These are phyloP conservation scores for Vitis labrusca DNA, from an alignment of 164 flowering plant genomes.

Conservation along the genomic window DNA sequence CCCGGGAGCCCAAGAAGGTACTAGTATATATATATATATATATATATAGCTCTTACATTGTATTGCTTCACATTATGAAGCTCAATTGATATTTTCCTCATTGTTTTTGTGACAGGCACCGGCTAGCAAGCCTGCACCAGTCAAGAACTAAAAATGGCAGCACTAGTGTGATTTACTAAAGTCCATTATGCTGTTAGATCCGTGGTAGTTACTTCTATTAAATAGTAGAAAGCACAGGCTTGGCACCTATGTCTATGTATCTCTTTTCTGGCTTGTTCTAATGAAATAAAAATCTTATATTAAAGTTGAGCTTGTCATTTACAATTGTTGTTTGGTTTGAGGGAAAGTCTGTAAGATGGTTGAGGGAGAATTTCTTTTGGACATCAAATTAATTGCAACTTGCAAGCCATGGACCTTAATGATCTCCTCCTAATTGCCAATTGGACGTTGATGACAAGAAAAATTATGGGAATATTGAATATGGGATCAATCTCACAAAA, in stretches of 20 bases:
- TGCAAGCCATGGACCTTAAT: no score
- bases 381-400: no score
- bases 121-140: conserved; percentile 22
- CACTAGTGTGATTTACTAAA: not conserved
- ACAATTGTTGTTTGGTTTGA: no score
- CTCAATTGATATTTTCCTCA: not conserved
- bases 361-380: no score
- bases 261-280: conserved; percentile 14
- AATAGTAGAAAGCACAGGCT: not conserved
- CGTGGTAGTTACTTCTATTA: no score
- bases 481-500: no score
- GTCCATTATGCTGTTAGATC: not conserved
- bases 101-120: conserved; percentile 9
- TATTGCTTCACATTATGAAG: not conserved
- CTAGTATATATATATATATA: conserved; percentile 30
- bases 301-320: not conserved
- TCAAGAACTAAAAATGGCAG: conserved; percentile 16
- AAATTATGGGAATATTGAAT: no score
- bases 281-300: conserved; percentile 10
- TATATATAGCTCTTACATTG: not conserved
- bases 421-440: no score
- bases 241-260: conserved; percentile 1
- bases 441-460: no score
- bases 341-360: no score
- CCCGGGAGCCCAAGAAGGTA: conserved; percentile 37